Evolutionary conservation across 345 rosid genomes (phyloP), one percentile per base, ranked within the genome.

Genomic region (Orychophragmus violaceus): DNA sequence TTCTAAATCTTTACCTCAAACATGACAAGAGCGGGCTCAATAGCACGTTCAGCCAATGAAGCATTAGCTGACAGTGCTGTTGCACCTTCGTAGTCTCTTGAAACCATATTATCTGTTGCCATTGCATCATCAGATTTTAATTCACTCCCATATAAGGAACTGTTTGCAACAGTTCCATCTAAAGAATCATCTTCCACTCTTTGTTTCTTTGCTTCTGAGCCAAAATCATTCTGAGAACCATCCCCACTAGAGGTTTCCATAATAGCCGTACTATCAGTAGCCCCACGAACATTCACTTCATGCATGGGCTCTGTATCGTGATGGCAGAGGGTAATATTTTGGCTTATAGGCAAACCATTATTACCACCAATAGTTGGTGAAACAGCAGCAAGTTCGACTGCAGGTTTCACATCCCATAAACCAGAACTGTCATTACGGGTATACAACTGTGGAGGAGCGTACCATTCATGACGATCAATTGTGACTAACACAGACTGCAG

Each of bases 11-110:
- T 76, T 84, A 94, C 99, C 96, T 94, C 99, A 79, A 90, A 77
- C 96, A 85, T 84, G 62, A 94, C 97, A 79, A 94, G 96, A 59
- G 96, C 82, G 13, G 99, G 97, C 80, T 90, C 97, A 64, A 94
- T 82, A 53, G 82, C 88, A 66, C 79, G 79, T 76, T 94, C 97
- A 29, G 99, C 92, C 71, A 70, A 74, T 62, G 95, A 85, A 72
- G 95, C 87, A 84, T 82, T 87, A 56, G 85, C 77, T 28, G 81
- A 29, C 24, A 75, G 73, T 30, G 81, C 82, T 28, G 75, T 71
- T 71, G 84, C 64, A 66, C 77, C 82, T 55, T 80, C 80, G 71
- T 68, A 61, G 56, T 81, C 84, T 59, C 82, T 80, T 65, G 59
- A 69, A 70, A 52, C 64, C 19, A 77, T 57, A 85, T 61, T 72